These are phyloP conservation scores for Stachybotrys chlorohalonatus DNA, from an alignment of 2,329 filamentous ascomycete genomes.

Conservation along the genomic window DNA sequence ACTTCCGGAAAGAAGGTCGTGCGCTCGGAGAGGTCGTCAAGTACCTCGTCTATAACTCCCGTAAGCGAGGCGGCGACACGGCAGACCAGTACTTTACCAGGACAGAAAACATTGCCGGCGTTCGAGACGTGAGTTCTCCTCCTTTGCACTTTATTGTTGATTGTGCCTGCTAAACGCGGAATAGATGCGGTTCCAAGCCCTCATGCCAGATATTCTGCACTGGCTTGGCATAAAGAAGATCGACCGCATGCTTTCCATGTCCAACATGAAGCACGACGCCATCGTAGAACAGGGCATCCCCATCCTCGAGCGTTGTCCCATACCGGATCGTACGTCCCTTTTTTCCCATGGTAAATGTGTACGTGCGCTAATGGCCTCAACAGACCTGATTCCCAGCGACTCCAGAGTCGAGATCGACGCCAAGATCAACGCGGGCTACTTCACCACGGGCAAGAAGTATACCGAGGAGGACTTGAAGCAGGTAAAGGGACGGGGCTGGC, in stretches of 20 bases:
- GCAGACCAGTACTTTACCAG: constrained; percentile 84
- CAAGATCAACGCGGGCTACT: constrained; percentile 74
- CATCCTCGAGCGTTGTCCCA: constrained; percentile 50
- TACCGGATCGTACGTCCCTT: constrained; percentile 68
- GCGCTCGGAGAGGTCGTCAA: constrained; percentile 86
- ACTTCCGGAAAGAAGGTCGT: constrained; percentile 88
- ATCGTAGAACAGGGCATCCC: constrained; percentile 59
- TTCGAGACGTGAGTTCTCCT: constrained; percentile 1
- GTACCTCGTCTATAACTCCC: constrained; percentile 64
- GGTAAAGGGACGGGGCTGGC: constrained; percentile 78
- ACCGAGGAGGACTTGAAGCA: constrained; percentile 69
- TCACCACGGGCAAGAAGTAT: constrained; percentile 77
- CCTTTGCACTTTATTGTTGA: not conserved
- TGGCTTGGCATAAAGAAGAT: constrained; percentile 95
- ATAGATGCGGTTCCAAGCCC: constrained; percentile 86
- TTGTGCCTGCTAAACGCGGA: constrained; percentile 20
- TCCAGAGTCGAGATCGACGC: constrained; percentile 88
- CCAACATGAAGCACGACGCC: constrained; percentile 72
- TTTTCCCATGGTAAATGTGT: not conserved
- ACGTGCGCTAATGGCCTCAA: constrained; percentile 16
- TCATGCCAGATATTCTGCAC: constrained; percentile 89
- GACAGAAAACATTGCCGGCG: constrained; percentile 88
- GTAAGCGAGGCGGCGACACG: constrained; percentile 61
- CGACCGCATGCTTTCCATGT: constrained; percentile 87
- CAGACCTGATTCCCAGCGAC: constrained; percentile 80